Percentiles rank a stretch among this genome's conserved stretches.
phyloP scores from a whole-genome alignment of 352 stramenopile species.

The Globisporangium paroecandrum region DNA sequence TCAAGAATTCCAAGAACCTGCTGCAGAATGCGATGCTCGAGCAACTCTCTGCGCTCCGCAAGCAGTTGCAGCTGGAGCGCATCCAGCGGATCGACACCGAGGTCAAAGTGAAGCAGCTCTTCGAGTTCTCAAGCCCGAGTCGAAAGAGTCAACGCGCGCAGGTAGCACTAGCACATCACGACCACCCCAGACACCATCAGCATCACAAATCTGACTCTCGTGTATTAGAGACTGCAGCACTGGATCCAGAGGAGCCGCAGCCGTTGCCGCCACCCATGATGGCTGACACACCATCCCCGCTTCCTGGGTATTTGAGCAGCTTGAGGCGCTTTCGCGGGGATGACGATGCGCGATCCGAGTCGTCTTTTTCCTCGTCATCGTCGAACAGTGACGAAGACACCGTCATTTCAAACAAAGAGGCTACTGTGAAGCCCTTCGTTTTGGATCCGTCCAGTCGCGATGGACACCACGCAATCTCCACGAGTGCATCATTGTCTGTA shows the following conservation, averaged over 20 bases:
- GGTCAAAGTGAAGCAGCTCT: slow-evolving; percentile 59
- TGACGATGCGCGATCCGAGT: neutral
- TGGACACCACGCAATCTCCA: neutral
- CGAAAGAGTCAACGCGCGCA: slow-evolving; percentile 5
- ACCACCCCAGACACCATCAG: neutral
- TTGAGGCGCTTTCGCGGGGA: slow-evolving; percentile 12
- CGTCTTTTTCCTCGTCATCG: slow-evolving; percentile 35
- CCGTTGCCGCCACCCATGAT: slow-evolving; percentile 47
- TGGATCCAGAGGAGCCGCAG: slow-evolving; percentile 34
- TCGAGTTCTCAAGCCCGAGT: slow-evolving; percentile 15
- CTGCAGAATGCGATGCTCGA: slow-evolving; percentile 83
- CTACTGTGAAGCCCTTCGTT: neutral
- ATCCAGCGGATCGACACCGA: slow-evolving; percentile 66
- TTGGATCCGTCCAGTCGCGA: neutral
- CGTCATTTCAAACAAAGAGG: neutral
- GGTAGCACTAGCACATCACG: neutral
- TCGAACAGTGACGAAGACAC: slow-evolving; percentile 21
- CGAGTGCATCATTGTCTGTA: neutral
- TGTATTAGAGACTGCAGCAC: neutral
- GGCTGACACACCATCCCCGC: slow-evolving; percentile 27
- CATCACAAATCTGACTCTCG: slow-evolving; percentile 3
- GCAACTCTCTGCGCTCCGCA: slow-evolving; percentile 68
- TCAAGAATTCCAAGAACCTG: slow-evolving; percentile 73
- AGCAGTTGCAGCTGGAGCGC: slow-evolving; percentile 71
- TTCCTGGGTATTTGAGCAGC: slow-evolving; percentile 37